phyloP scores from a whole-genome alignment of 306 rosid species.

The Vigna hirtella region DNA sequence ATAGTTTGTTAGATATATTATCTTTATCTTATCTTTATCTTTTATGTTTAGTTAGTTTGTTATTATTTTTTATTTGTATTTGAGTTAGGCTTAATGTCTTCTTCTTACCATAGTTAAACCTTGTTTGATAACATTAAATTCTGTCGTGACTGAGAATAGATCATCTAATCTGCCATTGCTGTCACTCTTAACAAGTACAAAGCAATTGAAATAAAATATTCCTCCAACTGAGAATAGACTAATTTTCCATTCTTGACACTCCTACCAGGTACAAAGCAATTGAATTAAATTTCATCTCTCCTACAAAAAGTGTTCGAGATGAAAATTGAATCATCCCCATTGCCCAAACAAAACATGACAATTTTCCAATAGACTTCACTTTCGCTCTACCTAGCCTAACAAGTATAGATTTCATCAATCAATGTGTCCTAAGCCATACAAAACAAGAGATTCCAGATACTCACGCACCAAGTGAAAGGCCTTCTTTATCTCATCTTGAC shows the following conservation, averaged over 20 bases:
- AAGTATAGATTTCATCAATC: conserved; percentile 35
- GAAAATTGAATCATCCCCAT: conserved; percentile 19
- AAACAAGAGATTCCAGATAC: conserved; percentile 31
- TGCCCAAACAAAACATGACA: conserved; percentile 27
- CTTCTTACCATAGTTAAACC: background rate
- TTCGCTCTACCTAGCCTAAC: conserved; percentile 33
- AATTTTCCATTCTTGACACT: background rate
- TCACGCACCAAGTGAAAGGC: conserved; percentile 77
- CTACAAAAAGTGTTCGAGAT: background rate
- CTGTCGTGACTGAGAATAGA: conserved; percentile 6
- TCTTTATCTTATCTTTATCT: too few relatives aligned
- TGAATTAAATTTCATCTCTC: conserved; percentile 4
- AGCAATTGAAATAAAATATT: conserved; percentile 13
- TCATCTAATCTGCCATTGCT: background rate
- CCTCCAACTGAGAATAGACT: conserved; percentile 8
- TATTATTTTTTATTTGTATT: too few relatives aligned
- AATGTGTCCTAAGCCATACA: background rate
- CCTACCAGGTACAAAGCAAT: conserved; percentile 18
- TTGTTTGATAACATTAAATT: background rate
- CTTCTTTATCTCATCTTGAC: conserved; percentile 78
- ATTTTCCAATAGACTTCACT: conserved; percentile 30
- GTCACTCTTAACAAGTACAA: conserved; percentile 18
- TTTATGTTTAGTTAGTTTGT: too few relatives aligned
- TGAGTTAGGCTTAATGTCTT: too few relatives aligned
- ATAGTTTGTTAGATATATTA: too few relatives aligned